phyloP scores from a whole-genome alignment of 108 stramenopile genomes.

The Discostella stelligeroides region DNA sequence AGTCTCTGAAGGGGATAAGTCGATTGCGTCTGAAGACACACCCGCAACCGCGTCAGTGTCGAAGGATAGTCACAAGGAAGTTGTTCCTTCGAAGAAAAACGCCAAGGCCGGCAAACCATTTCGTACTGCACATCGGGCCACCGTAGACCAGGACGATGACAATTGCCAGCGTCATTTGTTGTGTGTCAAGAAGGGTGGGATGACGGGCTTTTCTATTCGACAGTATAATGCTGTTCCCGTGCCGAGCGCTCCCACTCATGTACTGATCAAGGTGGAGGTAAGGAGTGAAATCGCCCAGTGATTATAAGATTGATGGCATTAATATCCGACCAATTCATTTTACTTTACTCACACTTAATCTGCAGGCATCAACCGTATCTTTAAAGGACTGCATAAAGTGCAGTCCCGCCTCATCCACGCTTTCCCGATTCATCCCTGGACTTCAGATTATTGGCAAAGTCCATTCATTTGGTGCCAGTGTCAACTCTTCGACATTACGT shows the following conservation, averaged over 20 bases:
- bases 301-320: not conserved
- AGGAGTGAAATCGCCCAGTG: not conserved
- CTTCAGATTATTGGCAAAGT: constrained; percentile 62
- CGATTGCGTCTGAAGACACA: not conserved
- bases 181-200: constrained; percentile 22
- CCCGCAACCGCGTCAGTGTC: not conserved
- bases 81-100: not conserved
- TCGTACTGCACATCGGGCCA: not conserved
- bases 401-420: constrained; percentile 17
- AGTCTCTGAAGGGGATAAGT: not conserved
- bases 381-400: constrained; percentile 57
- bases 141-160: not conserved
- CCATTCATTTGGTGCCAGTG: constrained; percentile 32
- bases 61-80: not conserved
- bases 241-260: constrained; percentile 37
- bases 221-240: constrained; percentile 29
- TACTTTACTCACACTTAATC: not conserved
- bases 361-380: constrained; percentile 71
- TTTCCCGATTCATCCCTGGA: constrained; percentile 58
- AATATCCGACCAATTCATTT: not conserved
- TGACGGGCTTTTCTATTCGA: constrained; percentile 23
- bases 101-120: not conserved
- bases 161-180: constrained; percentile 33
- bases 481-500: constrained; percentile 12
- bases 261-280: constrained; percentile 60